A percentile compares a stretch with the other conserved stretches of the same genome.
Conservation (phyloP, 768 basidiomycete species). For the Suillus tomentosus region DNA sequence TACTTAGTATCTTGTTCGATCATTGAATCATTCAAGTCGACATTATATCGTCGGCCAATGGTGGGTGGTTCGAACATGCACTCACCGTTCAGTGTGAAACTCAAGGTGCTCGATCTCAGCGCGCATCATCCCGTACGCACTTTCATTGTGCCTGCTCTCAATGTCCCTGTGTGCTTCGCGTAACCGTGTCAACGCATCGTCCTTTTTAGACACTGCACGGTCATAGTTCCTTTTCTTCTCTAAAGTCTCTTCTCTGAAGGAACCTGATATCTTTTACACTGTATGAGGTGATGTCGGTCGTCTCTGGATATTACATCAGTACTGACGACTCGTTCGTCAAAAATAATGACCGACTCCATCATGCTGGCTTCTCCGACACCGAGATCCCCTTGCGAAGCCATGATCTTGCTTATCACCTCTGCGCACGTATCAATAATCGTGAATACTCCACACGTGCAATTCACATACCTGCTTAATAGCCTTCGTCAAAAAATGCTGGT, state of each 20-base stretch:
- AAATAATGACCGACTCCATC: no score
- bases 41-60: no score
- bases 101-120: conserved; percentile 77
- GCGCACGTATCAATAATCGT: conserved; percentile 9
- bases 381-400: conserved; percentile 33
- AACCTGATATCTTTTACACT: conserved; percentile 67
- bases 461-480: conserved; percentile 84
- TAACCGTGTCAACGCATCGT: conserved; percentile 68
- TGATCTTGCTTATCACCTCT: conserved; percentile 79
- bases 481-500: conserved; percentile 90
- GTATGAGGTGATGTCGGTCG: no score
- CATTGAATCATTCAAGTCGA: no score
- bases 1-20: no score
- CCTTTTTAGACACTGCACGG: conserved; percentile 75
- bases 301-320: no score
- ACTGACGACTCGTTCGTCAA: no score
- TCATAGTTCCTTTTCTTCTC: conserved; percentile 68
- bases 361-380: no score
- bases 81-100: conserved; percentile 76
- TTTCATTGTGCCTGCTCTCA: conserved; percentile 63
- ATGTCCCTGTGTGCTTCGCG: conserved; percentile 59
- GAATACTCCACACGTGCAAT: not conserved
- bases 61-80: conserved; percentile 18
- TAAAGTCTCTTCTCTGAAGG: conserved; percentile 45
- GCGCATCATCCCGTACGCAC: conserved; percentile 74